Evolutionary conservation across 805 yeast species (phyloP).

Genomic region (Myxozyma vanderwaltii): DNA sequence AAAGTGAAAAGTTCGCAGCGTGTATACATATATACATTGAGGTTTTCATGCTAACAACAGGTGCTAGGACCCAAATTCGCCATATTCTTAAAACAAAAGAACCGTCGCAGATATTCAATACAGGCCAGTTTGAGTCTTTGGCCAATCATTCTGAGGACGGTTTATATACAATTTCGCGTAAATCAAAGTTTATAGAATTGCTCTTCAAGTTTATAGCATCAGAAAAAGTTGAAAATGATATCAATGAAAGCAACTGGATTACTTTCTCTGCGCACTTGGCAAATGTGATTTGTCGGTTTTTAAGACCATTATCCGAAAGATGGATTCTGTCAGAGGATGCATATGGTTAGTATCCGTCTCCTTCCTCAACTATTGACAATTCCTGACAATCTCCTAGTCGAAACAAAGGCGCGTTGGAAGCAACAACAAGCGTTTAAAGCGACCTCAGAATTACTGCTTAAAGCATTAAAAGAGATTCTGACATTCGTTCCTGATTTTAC

Average conservation of each 20-base stretch:
- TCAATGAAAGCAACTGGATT: neutral
- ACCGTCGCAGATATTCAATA: neutral
- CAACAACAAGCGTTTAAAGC: conserved; percentile 15
- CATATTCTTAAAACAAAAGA: neutral
- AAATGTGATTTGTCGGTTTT: neutral
- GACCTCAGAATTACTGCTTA: conserved; percentile 11
- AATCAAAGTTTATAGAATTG: neutral
- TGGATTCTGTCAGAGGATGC: conserved; percentile 23
- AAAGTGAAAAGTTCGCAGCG: neutral
- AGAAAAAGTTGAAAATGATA: neutral
- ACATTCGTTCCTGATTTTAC: neutral
- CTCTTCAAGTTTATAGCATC: neutral
- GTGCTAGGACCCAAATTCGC: neutral
- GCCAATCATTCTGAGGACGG: neutral
- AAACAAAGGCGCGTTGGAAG: conserved; percentile 19
- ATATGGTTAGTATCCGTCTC: conserved; percentile 7
- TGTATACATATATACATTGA: too few relatives aligned
- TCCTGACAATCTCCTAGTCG: conserved; percentile 1
- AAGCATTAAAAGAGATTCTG: conserved; percentile 5
- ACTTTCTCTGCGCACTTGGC: neutral
- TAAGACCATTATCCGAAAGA: conserved; percentile 17
- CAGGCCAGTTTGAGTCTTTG: neutral
- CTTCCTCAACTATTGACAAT: neutral
- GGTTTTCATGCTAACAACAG: neutral
- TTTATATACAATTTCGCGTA: neutral